These are phyloP conservation scores for Spencermartinsiella ligniputridi DNA, from an alignment of 1,139 yeast genomes.

Conservation along the genomic window DNA sequence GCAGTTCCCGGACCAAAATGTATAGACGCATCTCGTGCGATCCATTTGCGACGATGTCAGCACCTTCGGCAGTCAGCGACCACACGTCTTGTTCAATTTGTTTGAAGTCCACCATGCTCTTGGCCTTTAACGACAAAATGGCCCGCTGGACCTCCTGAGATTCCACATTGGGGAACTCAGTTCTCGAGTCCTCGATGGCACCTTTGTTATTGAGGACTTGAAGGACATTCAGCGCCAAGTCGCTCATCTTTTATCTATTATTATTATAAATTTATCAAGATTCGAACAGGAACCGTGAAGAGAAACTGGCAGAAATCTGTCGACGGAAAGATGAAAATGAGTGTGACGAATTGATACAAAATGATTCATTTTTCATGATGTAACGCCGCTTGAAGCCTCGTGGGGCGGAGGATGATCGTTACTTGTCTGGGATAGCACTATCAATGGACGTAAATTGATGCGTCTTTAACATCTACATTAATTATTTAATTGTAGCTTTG, in stretches of 20 bases:
- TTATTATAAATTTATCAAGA: too few species aligned
- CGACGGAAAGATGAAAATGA: too few species aligned
- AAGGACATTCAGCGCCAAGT: slow-evolving; percentile 54
- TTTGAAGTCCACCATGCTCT: slow-evolving; percentile 70
- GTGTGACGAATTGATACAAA: too few species aligned
- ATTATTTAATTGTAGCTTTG: too few species aligned
- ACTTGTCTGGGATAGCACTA: too few species aligned
- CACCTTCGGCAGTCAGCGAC: slow-evolving; percentile 76
- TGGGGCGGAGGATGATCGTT: too few species aligned
- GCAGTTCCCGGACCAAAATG: slow-evolving; percentile 69
- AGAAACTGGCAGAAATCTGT: too few species aligned
- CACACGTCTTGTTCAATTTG: slow-evolving; percentile 74
- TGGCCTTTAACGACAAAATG: slow-evolving; percentile 80
- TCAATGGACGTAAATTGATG: too few species aligned
- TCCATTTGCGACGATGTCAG: slow-evolving; percentile 71
- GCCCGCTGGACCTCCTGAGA: slow-evolving; percentile 66
- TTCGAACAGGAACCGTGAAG: too few species aligned
- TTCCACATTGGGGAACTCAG: slow-evolving; percentile 48
- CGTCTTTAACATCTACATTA: too few species aligned
- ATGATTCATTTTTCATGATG: too few species aligned
- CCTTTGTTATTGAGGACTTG: slow-evolving; percentile 59
- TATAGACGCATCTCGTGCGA: slow-evolving; percentile 87
- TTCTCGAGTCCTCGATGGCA: slow-evolving; percentile 59
- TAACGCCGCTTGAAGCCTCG: too few species aligned
- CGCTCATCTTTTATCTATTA: slow-evolving; percentile 29